Evolutionary conservation across 2,329 filamentous ascomycete species (phyloP).

Genomic region (Cladosporium oxysporum): DNA sequence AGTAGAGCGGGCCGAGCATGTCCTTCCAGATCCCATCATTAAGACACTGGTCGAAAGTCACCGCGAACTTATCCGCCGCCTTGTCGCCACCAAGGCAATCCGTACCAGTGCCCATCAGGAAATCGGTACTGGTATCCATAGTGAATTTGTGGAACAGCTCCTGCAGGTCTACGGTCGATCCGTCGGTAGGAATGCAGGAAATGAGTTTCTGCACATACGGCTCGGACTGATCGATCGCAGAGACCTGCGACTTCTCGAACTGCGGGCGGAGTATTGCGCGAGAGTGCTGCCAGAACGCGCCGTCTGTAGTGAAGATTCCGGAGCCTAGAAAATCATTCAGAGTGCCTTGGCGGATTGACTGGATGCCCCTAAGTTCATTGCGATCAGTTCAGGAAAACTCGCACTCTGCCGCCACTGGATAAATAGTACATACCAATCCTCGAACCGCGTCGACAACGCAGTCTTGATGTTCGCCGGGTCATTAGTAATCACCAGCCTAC

Average conservation of each 20-base stretch:
- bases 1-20: slow-evolving; percentile 21
- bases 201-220: slow-evolving; percentile 58
- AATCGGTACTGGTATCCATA: slow-evolving; percentile 66
- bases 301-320: slow-evolving; percentile 45
- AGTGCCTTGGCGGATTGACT: slow-evolving; percentile 12
- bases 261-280: slow-evolving; percentile 50
- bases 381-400: background rate
- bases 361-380: background rate
- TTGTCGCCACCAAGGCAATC: slow-evolving; percentile 25
- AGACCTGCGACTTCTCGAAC: slow-evolving; percentile 52
- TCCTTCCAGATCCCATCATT: slow-evolving; percentile 15
- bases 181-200: slow-evolving; percentile 54
- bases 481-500: slow-evolving; percentile 16
- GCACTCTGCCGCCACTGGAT: background rate
- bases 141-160: slow-evolving; percentile 65
- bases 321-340: slow-evolving; percentile 35
- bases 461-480: slow-evolving; percentile 48
- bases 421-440: slow-evolving; percentile 36
- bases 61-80: slow-evolving; percentile 6
- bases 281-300: slow-evolving; percentile 32
- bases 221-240: slow-evolving; percentile 58
- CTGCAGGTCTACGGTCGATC: slow-evolving; percentile 60
- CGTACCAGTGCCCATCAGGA: slow-evolving; percentile 59
- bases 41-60: slow-evolving; percentile 38
- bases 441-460: slow-evolving; percentile 42